Base-by-base conservation (phyloP, 345 rosid genomes). In the Eucalyptus caleyi region DNA sequence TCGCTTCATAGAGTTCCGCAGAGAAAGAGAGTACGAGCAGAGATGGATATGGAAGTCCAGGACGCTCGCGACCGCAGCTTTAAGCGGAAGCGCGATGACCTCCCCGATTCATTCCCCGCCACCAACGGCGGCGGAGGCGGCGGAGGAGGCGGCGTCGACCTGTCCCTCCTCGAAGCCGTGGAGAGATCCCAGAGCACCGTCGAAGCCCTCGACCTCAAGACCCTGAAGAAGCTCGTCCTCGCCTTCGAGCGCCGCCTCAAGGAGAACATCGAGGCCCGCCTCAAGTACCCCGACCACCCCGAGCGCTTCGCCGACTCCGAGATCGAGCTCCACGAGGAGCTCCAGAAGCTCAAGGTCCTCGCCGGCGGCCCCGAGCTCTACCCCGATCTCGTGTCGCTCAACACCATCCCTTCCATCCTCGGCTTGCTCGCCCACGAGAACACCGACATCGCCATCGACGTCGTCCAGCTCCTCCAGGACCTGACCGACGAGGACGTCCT, bases 181-280 rank as follows among this genome's bases (percentile, higher is more conserved):
- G 99, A 97, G 90, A 95, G 95, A 88, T 95, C 98, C 83, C 97
- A 96, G 9, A 88, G 88, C 86, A 59, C 93, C 87, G 95, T 96
- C 16, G 98, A 97, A 51, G 93, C 91, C 34, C 95, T 97, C 50
- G 99, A 97, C 95, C 92, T 94, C 69, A 96, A 96, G 87, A 91
- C 97, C 88, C 93, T 97, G 21, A 97, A 97, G 89, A 97, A 95
- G 93, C 96, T 95, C 9, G 98, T 97, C 37, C 96, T 97, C 86
- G 95, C 99, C 88, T 97, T 97, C 94, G 99, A 97, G 94, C 98
- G 99, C 16, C 99, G 99, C 60, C 96, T 95, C 89, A 95, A 97
- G 88, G 99, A 97, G 88, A 97, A 97, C 94, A 97, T 97, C 87
- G 99, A 97, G 54, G 99, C 99, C 42, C 96, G 99, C 24, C 99